Evolutionary conservation across 768 basidiomycete genomes (phyloP).

Genomic region (Lactifluus subvellereus): DNA sequence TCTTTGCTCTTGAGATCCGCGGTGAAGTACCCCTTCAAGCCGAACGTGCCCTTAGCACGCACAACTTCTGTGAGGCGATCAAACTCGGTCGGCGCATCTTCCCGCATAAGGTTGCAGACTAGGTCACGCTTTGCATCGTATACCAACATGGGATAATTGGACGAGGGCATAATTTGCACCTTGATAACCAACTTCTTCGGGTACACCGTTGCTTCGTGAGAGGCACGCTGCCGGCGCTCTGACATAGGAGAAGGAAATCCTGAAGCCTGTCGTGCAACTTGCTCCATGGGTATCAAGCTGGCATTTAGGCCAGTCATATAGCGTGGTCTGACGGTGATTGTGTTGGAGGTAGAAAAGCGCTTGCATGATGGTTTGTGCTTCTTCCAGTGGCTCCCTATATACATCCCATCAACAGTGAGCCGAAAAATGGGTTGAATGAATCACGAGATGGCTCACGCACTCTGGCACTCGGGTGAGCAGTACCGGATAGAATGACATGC

Average conservation of each 20-base stretch:
- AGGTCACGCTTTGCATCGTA: slow-evolving; percentile 54
- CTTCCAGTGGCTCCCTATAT: slow-evolving; percentile 40
- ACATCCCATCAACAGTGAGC: neutral
- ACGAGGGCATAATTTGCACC: slow-evolving; percentile 37
- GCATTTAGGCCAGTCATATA: neutral
- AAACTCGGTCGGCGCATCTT: slow-evolving; percentile 35
- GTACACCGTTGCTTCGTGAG: slow-evolving; percentile 24
- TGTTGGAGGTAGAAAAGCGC: slow-evolving; percentile 39
- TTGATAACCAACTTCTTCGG: slow-evolving; percentile 48
- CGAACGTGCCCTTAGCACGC: slow-evolving; percentile 36
- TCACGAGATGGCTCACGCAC: slow-evolving; percentile 32
- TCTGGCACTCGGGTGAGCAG: slow-evolving; percentile 51
- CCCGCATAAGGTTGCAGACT: slow-evolving; percentile 37
- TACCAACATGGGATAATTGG: slow-evolving; percentile 32
- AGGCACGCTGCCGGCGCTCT: slow-evolving; percentile 18
- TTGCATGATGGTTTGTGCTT: slow-evolving; percentile 44
- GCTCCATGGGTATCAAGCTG: too few species aligned
- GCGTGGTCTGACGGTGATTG: slow-evolving; percentile 42
- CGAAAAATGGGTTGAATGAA: neutral
- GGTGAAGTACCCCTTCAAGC: slow-evolving; percentile 49
- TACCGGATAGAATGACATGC: slow-evolving; percentile 30
- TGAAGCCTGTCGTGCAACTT: slow-evolving; percentile 28
- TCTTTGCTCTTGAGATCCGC: slow-evolving; percentile 45
- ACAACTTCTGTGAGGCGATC: slow-evolving; percentile 38
- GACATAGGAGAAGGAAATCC: slow-evolving; percentile 28